A percentile compares a stretch with the other conserved stretches of the same genome.
Evolutionary conservation across 2,329 filamentous ascomycete genomes (phyloP).

Genomic region (Aspergillus sojae): DNA sequence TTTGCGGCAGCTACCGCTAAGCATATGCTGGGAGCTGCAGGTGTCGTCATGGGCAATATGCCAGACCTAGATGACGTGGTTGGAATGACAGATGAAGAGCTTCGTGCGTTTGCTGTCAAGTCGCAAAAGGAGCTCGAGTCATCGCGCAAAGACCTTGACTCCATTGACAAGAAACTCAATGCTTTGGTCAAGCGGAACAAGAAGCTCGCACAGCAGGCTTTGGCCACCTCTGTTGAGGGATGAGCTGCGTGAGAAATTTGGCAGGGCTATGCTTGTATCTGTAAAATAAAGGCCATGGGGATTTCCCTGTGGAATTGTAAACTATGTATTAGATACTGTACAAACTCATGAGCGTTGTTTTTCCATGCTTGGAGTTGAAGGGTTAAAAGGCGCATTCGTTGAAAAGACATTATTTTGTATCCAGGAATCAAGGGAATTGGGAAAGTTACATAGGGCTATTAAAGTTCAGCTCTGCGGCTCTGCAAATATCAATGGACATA

Average conservation of each 20-base stretch:
- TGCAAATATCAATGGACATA: neutral
- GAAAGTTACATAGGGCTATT: neutral
- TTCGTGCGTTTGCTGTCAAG: conserved; percentile 42
- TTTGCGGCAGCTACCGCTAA: conserved; percentile 40
- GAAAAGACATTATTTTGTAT: neutral
- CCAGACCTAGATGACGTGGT: conserved; percentile 44
- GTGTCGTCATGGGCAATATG: conserved; percentile 33
- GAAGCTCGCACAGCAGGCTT: conserved; percentile 46
- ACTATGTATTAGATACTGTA: conserved; percentile 2
- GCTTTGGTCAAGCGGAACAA: conserved; percentile 47
- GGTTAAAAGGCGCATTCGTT: neutral
- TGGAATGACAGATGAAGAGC: conserved; percentile 45
- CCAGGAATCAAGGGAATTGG: neutral
- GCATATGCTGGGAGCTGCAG: conserved; percentile 39
- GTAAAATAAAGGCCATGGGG: neutral
- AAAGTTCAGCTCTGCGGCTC: neutral
- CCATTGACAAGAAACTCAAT: conserved; percentile 47
- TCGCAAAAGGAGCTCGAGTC: conserved; percentile 68
- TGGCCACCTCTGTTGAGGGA: conserved; percentile 32
- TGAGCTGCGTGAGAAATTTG: neutral
- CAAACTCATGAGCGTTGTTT: neutral
- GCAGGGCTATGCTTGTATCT: neutral
- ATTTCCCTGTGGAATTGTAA: neutral
- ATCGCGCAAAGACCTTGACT: conserved; percentile 68
- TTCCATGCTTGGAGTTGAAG: neutral